These are phyloP conservation scores for Nidula microcarpa DNA, from an alignment of 768 basidiomycete genomes.

Conservation along the genomic window DNA sequence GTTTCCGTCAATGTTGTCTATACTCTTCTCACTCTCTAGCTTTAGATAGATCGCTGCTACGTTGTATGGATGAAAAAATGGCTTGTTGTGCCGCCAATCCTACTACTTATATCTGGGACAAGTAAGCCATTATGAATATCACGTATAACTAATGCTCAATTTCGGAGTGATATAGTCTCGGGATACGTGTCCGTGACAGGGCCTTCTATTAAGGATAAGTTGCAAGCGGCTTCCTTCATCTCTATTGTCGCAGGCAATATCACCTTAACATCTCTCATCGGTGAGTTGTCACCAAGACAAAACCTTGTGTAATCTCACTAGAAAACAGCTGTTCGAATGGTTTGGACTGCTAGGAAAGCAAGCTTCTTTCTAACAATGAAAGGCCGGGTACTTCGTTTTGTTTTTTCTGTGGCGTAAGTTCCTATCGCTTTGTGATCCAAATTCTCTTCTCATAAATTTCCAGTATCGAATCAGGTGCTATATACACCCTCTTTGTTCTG, in stretches of 20 bases:
- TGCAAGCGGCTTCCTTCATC: neutral
- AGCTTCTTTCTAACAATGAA: neutral
- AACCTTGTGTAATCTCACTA: neutral
- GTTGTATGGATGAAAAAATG: conserved; percentile 11
- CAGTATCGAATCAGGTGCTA: conserved; percentile 17
- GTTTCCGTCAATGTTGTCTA: neutral
- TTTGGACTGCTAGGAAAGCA: conserved; percentile 15
- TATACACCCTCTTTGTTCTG: conserved; percentile 16
- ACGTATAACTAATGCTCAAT: neutral
- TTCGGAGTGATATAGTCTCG: neutral
- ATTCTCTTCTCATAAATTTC: neutral
- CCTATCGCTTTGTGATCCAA: neutral
- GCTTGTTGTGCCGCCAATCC: neutral
- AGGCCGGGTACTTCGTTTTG: neutral
- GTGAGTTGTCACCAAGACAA: conserved; percentile 3
- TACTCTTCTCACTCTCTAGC: neutral
- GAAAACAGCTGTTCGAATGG: conserved; percentile 8
- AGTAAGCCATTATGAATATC: neutral
- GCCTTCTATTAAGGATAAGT: neutral
- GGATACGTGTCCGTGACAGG: neutral
- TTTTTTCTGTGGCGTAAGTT: neutral
- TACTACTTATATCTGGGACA: neutral
- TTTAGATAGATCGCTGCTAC: conserved; percentile 14
- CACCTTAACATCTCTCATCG: conserved; percentile 14
- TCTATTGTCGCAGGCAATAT: conserved; percentile 6